Percentiles rank a stretch among this genome's conserved stretches.
Conservation (phyloP, 106 monocot genomes). For the Allium sativum region DNA sequence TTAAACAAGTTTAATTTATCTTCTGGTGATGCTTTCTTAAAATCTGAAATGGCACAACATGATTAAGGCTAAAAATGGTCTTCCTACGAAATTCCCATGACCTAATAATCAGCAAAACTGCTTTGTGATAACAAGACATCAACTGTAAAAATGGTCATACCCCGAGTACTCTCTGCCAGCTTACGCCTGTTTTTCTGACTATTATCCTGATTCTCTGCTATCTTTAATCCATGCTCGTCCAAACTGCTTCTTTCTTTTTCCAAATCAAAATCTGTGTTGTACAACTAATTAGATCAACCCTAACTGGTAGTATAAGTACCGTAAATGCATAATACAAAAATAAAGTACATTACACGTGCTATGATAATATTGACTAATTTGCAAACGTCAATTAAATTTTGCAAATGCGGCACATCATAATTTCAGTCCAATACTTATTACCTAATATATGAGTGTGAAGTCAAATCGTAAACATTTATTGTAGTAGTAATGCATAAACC, state of each 20-base stretch:
- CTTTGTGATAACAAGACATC: not conserved
- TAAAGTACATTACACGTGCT: no score
- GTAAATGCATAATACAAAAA: no score
- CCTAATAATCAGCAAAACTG: not conserved
- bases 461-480: no score
- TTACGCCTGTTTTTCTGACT: slow-evolving; percentile 94
- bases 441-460: no score
- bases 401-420: no score
- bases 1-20: slow-evolving; percentile 89
- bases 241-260: slow-evolving; percentile 94
- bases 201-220: slow-evolving; percentile 95
- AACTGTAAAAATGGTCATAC: not conserved
- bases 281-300: no score
- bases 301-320: no score
- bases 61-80: not conserved
- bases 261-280: slow-evolving; percentile 65
- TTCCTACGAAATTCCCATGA: no score
- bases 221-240: slow-evolving; percentile 92
- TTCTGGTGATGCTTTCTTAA: slow-evolving; percentile 88
- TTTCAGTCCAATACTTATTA: no score
- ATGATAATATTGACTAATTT: no score
- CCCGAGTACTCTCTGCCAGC: slow-evolving; percentile 89
- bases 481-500: no score
- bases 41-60: slow-evolving; percentile 46
- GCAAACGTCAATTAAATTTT: no score